Evolutionary conservation across 2,329 filamentous ascomycete species (phyloP).

Genomic region (Pseudogymnoascus sp.): DNA sequence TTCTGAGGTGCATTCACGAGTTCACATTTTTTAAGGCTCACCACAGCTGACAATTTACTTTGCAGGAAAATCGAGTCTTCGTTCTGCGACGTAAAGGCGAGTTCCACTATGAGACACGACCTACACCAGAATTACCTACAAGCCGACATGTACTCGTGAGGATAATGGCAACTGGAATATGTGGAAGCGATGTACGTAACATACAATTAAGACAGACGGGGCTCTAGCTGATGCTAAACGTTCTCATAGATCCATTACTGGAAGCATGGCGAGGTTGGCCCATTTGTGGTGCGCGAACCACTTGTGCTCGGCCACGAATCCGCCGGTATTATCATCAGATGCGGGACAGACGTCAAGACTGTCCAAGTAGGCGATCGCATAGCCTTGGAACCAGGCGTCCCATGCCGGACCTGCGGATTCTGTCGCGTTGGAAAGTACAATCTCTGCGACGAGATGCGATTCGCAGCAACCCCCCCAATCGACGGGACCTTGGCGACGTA

Average conservation of each 20-base stretch:
- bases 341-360: constrained; percentile 36
- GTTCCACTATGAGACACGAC: constrained; percentile 11
- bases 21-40: background rate
- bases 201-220: background rate
- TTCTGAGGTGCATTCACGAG: background rate
- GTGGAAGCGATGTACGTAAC: constrained; percentile 52
- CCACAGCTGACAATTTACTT: background rate
- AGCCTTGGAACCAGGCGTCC: constrained; percentile 43
- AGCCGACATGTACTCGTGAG: constrained; percentile 9
- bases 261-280: constrained; percentile 41
- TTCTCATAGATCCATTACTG: constrained; percentile 25
- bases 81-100: constrained; percentile 9
- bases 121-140: constrained; percentile 2
- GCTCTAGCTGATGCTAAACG: background rate
- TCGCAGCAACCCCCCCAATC: constrained; percentile 35
- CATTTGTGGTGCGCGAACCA: constrained; percentile 39
- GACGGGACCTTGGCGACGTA: constrained; percentile 35
- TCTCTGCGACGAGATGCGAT: constrained; percentile 34
- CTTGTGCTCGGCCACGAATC: constrained; percentile 44
- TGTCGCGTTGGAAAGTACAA: constrained; percentile 37
- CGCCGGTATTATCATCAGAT: constrained; percentile 36
- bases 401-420: constrained; percentile 34
- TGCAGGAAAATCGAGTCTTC: background rate
- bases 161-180: constrained; percentile 47
- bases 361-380: constrained; percentile 40